Percentiles rank a stretch among this genome's conserved stretches.
Evolutionary conservation across 164 flowering plant genomes (phyloP).

Genomic region (Magnolia changhungtana): DNA sequence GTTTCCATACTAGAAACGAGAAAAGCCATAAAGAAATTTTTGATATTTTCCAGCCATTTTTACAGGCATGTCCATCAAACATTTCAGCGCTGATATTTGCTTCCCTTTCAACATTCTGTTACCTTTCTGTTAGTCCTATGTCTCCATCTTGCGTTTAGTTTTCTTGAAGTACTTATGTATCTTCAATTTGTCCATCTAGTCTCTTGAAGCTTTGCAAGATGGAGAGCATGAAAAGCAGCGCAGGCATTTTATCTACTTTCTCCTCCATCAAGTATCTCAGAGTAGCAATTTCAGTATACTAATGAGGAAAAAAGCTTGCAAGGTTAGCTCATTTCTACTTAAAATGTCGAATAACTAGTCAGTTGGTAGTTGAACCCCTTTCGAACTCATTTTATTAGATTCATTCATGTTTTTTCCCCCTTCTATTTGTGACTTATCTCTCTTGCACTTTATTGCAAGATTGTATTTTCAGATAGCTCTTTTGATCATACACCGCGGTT

Average conservation of each 20-base stretch:
- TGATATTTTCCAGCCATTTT: conserved; percentile 90
- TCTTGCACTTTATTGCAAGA: conserved; percentile 31
- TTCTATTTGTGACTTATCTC: conserved; percentile 3
- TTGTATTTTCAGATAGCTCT: conserved; percentile 76
- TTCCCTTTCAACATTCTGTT: conserved; percentile 4
- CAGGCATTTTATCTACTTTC: conserved; percentile 81
- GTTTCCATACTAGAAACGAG: conserved; percentile 90
- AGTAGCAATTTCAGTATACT: conserved; percentile 88
- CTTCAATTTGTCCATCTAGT: conserved; percentile 36
- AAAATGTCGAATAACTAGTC: background rate
- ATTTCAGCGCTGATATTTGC: conserved; percentile 13
- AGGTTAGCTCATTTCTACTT: conserved; percentile 48
- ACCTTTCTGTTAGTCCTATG: background rate
- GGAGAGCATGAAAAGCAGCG: conserved; percentile 94
- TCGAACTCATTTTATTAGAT: background rate
- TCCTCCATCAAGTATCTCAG: conserved; percentile 84
- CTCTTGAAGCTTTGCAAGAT: conserved; percentile 96
- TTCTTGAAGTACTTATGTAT: conserved; percentile 3
- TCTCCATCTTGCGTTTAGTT: background rate
- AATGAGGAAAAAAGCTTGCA: conserved; percentile 78
- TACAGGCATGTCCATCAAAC: conserved; percentile 61
- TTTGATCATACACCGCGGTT: conserved; percentile 78
- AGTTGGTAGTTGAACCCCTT: background rate
- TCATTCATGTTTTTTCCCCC: background rate
- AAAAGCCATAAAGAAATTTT: conserved; percentile 95